Conservation (phyloP, 1,284 basidiomycete species). For the Entoloma clypeatum region DNA sequence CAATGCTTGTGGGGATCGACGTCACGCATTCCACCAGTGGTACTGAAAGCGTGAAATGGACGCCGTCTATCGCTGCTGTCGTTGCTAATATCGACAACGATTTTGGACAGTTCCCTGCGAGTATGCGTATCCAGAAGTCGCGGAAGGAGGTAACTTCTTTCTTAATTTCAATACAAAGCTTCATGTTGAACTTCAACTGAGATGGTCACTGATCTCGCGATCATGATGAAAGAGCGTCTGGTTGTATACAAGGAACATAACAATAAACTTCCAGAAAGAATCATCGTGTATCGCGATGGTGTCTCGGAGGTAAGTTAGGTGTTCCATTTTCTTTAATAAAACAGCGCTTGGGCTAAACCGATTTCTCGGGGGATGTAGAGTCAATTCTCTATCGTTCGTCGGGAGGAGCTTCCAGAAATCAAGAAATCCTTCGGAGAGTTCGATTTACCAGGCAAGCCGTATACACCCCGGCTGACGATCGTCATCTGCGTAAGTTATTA, state of each 20-base stretch:
- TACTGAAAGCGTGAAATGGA: conserved; percentile 58
- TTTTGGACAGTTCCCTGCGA: conserved; percentile 70
- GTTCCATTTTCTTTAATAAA: not conserved
- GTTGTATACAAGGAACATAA: conserved; percentile 47
- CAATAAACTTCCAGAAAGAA: conserved; percentile 49
- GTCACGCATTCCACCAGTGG: conserved; percentile 83
- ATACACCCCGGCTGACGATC: conserved; percentile 68
- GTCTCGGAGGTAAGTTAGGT: conserved; percentile 65
- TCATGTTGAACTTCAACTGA: conserved; percentile 24
- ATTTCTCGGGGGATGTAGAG: conserved; percentile 56
- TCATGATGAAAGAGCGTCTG: conserved; percentile 70
- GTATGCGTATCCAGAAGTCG: conserved; percentile 66
- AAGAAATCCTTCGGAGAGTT: conserved; percentile 54
- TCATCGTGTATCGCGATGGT: conserved; percentile 76
- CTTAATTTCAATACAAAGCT: not conserved
- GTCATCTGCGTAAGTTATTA: conserved; percentile 63
- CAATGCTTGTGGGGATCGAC: conserved; percentile 81
- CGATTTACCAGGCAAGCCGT: conserved; percentile 40
- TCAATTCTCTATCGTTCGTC: conserved; percentile 65
- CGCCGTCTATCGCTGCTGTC: conserved; percentile 76
- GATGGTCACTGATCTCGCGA: conserved; percentile 66
- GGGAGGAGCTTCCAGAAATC: conserved; percentile 65
- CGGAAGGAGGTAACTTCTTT: conserved; percentile 60
- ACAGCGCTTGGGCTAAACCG: conserved; percentile 4
- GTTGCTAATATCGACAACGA: conserved; percentile 64